These are phyloP conservation scores for Torulaspora microellipsoides DNA, from an alignment of 805 yeast species.

Conservation along the genomic window DNA sequence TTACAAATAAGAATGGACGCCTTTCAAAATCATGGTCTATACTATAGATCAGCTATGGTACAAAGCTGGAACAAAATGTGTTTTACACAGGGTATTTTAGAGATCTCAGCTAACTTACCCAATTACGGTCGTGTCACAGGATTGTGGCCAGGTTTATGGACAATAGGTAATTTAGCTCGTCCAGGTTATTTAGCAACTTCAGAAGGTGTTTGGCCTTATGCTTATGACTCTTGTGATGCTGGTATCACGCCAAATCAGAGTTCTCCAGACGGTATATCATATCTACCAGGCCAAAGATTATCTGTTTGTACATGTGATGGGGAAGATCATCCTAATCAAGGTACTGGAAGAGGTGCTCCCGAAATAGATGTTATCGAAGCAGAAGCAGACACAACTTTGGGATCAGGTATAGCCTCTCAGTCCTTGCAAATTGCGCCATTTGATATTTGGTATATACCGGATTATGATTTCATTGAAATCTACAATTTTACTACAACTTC, in stretches of 20 bases:
- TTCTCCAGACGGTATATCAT: slow-evolving; percentile 82
- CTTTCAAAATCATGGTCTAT: slow-evolving; percentile 67
- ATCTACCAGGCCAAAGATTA: slow-evolving; percentile 78
- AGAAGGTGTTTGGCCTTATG: slow-evolving; percentile 94
- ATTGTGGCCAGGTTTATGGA: slow-evolving; percentile 96
- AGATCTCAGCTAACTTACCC: slow-evolving; percentile 73
- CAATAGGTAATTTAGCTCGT: slow-evolving; percentile 87
- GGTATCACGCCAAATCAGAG: slow-evolving; percentile 95
- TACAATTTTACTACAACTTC: slow-evolving; percentile 63
- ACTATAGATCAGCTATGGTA: slow-evolving; percentile 85
- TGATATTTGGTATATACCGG: slow-evolving; percentile 93
- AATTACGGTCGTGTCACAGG: slow-evolving; percentile 76
- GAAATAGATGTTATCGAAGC: slow-evolving; percentile 93
- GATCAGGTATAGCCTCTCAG: slow-evolving; percentile 79
- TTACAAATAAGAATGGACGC: slow-evolving; percentile 73
- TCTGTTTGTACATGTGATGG: slow-evolving; percentile 75
- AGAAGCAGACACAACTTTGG: slow-evolving; percentile 53
- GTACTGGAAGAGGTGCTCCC: slow-evolving; percentile 91
- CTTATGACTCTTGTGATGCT: slow-evolving; percentile 82
- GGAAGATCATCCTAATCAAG: slow-evolving; percentile 83
- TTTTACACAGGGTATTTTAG: slow-evolving; percentile 77
- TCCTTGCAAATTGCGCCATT: slow-evolving; percentile 90
- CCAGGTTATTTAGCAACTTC: slow-evolving; percentile 86
- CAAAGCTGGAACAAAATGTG: slow-evolving; percentile 92
- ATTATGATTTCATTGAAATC: slow-evolving; percentile 72